Percentiles rank a stretch among this genome's conserved stretches.
These are phyloP conservation scores for Candida neerlandica DNA, from an alignment of 1,139 yeast species.

Conservation along the genomic window DNA sequence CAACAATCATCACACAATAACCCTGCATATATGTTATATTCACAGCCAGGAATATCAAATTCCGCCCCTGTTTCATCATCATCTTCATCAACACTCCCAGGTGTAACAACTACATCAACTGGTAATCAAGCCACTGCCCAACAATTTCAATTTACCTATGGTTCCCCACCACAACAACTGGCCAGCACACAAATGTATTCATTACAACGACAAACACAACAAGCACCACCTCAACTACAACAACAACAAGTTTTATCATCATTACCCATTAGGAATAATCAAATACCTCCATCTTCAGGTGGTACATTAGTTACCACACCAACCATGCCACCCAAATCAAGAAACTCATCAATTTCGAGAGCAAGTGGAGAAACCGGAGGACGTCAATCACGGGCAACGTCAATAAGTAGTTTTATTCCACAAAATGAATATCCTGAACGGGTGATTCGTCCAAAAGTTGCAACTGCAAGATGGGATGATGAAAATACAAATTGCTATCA, in stretches of 20 bases:
- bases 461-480: slow-evolving; percentile 53
- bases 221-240: slow-evolving; percentile 1
- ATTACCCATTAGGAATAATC: background rate
- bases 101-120: background rate
- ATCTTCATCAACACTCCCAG: background rate
- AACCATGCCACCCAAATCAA: slow-evolving; percentile 4
- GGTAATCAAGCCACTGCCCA: slow-evolving; percentile 3
- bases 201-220: slow-evolving; percentile 11
- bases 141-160: slow-evolving; percentile 14
- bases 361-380: background rate
- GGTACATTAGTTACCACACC: background rate
- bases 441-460: slow-evolving; percentile 38
- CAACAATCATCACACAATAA: slow-evolving; percentile 12
- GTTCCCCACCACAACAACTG: slow-evolving; percentile 9
- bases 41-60: slow-evolving; percentile 11
- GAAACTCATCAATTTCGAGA: slow-evolving; percentile 5
- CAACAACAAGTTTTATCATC: slow-evolving; percentile 5
- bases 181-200: slow-evolving; percentile 11
- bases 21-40: slow-evolving; percentile 14
- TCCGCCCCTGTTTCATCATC: background rate
- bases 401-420: slow-evolving; percentile 17
- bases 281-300: slow-evolving; percentile 8
- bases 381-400: slow-evolving; percentile 20
- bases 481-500: slow-evolving; percentile 51
- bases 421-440: slow-evolving; percentile 19